These are phyloP conservation scores for Amphicarpaea edgeworthii DNA, from an alignment of 306 rosid species.

Conservation along the genomic window DNA sequence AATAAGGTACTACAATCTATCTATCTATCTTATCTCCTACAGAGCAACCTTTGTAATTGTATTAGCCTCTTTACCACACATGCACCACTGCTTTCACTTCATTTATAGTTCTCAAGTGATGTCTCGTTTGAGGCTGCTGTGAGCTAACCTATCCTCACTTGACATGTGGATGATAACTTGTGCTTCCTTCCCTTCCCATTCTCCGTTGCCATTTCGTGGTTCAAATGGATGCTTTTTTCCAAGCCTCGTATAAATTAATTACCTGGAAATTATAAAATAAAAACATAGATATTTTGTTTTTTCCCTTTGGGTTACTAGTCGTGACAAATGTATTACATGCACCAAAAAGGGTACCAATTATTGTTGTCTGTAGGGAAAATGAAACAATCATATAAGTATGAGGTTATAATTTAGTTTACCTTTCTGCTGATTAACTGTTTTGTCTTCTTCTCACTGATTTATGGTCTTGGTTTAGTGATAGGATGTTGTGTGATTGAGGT, in stretches of 20 bases:
- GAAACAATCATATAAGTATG: slow-evolving; percentile 41
- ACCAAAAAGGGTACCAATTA: slow-evolving; percentile 33
- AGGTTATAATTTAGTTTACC: slow-evolving; percentile 57
- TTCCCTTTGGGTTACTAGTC: slow-evolving; percentile 6
- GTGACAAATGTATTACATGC: slow-evolving; percentile 54
- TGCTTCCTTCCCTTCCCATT: slow-evolving; percentile 57
- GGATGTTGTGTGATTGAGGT: slow-evolving; percentile 51
- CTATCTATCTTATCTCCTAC: slow-evolving; percentile 87
- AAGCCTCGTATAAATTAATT: slow-evolving; percentile 56
- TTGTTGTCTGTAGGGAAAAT: slow-evolving; percentile 42
- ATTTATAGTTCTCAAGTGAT: slow-evolving; percentile 72
- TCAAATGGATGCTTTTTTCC: slow-evolving; percentile 58
- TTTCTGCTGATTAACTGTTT: slow-evolving; percentile 26
- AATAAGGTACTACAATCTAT: slow-evolving; percentile 43
- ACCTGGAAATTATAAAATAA: background rate
- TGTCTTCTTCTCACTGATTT: slow-evolving; percentile 49
- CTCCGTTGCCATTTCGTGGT: slow-evolving; percentile 46
- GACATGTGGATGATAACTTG: slow-evolving; percentile 77
- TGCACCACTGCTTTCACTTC: slow-evolving; percentile 38
- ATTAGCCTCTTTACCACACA: slow-evolving; percentile 70
- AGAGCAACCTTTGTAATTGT: slow-evolving; percentile 45
- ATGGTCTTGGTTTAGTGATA: slow-evolving; percentile 62
- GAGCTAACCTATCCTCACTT: slow-evolving; percentile 49
- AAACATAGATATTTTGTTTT: slow-evolving; percentile 36
- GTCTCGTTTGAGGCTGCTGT: slow-evolving; percentile 74